Percentiles rank a stretch among this genome's conserved stretches.
These are phyloP conservation scores for Cladosporium phlei DNA, from an alignment of 2,329 filamentous ascomycete genomes.

Conservation along the genomic window DNA sequence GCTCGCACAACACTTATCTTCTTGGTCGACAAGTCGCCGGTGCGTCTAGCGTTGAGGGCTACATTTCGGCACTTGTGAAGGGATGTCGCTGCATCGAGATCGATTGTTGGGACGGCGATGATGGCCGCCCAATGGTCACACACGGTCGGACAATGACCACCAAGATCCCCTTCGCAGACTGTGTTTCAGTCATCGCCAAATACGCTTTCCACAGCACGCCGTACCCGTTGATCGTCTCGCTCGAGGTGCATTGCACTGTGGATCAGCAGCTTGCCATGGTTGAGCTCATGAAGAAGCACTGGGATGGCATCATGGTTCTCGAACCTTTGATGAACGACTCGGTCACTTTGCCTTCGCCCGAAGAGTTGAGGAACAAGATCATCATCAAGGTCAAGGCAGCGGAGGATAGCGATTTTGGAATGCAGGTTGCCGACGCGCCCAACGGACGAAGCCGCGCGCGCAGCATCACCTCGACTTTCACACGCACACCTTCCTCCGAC, in stretches of 20 bases:
- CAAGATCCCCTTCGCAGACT: conserved; percentile 83
- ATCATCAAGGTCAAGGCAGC: conserved; percentile 93
- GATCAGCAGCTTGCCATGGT: conserved; percentile 85
- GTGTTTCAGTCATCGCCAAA: conserved; percentile 87
- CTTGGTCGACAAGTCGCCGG: conserved; percentile 85
- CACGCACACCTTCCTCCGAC: conserved; percentile 59
- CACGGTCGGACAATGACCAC: conserved; percentile 88
- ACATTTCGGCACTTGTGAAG: conserved; percentile 80
- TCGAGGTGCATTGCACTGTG: conserved; percentile 87
- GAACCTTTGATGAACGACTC: conserved; percentile 67
- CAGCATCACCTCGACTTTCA: conserved; percentile 75
- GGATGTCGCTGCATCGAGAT: conserved; percentile 95
- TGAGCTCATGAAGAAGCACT: conserved; percentile 77
- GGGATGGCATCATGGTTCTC: conserved; percentile 72
- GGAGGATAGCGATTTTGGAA: conserved; percentile 43
- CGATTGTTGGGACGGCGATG: conserved; percentile 92
- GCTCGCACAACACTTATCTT: conserved; percentile 97
- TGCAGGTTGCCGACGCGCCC: conserved; percentile 31
- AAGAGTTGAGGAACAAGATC: conserved; percentile 76
- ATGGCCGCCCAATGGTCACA: conserved; percentile 82
- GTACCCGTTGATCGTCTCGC: conserved; percentile 87
- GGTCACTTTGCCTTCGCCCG: conserved; percentile 72
- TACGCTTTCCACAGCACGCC: conserved; percentile 86
- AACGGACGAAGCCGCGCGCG: conserved; percentile 43
- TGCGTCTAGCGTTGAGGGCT: conserved; percentile 88